Base-by-base conservation (phyloP, 768 basidiomycete species). In the Lyophyllum shimeji region DNA sequence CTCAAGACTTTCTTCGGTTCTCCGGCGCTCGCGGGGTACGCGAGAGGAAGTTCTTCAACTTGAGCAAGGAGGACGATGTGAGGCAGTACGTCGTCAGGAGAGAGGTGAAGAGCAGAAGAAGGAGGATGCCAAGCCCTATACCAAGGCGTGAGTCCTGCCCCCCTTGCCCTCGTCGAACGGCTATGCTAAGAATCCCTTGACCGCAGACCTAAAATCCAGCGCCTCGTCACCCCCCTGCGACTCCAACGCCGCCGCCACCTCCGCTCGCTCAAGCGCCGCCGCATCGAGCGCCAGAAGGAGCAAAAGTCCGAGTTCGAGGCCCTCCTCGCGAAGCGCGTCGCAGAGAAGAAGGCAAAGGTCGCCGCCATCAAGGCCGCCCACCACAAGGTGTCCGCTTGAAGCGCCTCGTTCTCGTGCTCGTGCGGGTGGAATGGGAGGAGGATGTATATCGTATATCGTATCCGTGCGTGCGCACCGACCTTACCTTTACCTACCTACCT, bases 21-120 rank as follows among this genome's bases (percentile, higher is more conserved):
- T 1, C 76, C 76, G 13, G 79, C 77, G 18, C 65, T 60, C 2
- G 68, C 45, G 1, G 82, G 82, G 60, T 74, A 82, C n/a, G 69
- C 73, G 17, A 84, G 68, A 84, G 95, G 73, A 83, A 76, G 70
- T 97, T 98, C 85, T 98, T 99, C 84, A 96, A 96, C 82, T 79
- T 98, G 71, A 81, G 83, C 78, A 98, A 98, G 84, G 89, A 95
- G 68, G 96, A 99, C 69, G 96, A 98, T 78, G 96, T 99, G 57
- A 86, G 93, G 78, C 95, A 97, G 77, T 98, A 96, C 74, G 95
- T 97, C 63, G 87, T 98, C 65, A 80, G 94, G 5, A 80, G 95
- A 64, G 95, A 97, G 78, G 93, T 98, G 44, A 86, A 76, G 75
- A 88, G 86, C 63, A 79, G 68, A 97, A 95, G 88, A 97, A 96